Evolutionary conservation across 352 stramenopile species (phyloP).

Genomic region (Phytophthora crassamura): DNA sequence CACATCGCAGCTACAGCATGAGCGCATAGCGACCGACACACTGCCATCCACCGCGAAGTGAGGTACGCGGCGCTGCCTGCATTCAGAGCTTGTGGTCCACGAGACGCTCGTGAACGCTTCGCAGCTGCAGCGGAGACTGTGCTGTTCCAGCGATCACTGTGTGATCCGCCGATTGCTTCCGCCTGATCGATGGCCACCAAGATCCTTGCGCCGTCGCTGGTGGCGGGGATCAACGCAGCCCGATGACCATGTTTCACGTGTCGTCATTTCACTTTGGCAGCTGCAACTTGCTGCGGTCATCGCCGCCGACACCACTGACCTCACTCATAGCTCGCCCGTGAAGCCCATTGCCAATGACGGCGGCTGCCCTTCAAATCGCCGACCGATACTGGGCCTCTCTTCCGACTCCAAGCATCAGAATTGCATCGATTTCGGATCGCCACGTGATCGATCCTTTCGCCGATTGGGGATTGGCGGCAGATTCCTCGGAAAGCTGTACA

Average conservation of each 20-base stretch:
- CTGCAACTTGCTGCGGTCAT: constrained; percentile 12
- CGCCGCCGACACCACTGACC: not conserved
- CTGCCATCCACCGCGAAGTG: not conserved
- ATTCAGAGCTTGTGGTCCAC: constrained; percentile 9
- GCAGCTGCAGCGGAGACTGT: constrained; percentile 9
- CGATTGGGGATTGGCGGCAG: not conserved
- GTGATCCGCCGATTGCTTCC: not conserved
- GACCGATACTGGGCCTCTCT: not conserved
- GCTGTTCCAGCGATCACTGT: not conserved
- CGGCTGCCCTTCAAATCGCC: constrained; percentile 8
- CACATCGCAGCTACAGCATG: not conserved
- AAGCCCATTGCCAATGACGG: not conserved
- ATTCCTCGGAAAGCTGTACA: constrained; percentile 18
- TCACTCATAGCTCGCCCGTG: constrained; percentile 3
- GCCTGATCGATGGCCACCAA: not conserved
- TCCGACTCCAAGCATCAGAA: too few relatives aligned
- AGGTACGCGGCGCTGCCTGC: not conserved
- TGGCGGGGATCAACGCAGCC: not conserved
- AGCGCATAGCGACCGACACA: not conserved
- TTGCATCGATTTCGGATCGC: too few relatives aligned
- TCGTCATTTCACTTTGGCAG: constrained; percentile 9
- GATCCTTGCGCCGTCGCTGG: not conserved
- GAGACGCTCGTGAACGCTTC: not conserved
- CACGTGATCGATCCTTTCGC: constrained; percentile 7
- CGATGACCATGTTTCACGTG: not conserved